Evolutionary conservation across 169 alveolate genomes (phyloP).

Genomic region (Plasmodium chabaudi): DNA sequence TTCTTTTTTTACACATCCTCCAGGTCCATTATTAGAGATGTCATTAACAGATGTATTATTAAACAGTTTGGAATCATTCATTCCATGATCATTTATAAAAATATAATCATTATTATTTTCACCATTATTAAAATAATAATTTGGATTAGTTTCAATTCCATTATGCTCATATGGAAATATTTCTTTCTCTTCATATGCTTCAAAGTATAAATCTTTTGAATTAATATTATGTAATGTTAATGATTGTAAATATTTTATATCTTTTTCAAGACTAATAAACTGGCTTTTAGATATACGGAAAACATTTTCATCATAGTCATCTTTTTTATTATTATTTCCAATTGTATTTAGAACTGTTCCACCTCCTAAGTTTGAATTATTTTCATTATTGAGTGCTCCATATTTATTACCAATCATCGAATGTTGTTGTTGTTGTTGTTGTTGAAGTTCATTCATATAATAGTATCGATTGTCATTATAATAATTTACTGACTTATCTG

Average conservation of each 20-base stretch:
- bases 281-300: conserved; percentile 45
- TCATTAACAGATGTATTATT: neutral
- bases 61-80: neutral
- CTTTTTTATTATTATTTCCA: conserved; percentile 3
- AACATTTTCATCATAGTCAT: conserved; percentile 27
- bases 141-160: neutral
- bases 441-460: too few species aligned
- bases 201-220: conserved; percentile 39
- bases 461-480: too few species aligned
- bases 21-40: neutral
- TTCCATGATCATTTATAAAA: neutral
- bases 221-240: conserved; percentile 30
- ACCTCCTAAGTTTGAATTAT: too few species aligned
- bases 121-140: too few species aligned
- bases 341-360: too few species aligned
- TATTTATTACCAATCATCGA: too few species aligned
- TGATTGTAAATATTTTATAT: conserved; percentile 47
- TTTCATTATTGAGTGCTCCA: too few species aligned
- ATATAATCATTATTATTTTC: too few species aligned
- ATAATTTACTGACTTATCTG: too few species aligned
- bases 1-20: conserved; percentile 9
- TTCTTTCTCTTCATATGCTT: conserved; percentile 43
- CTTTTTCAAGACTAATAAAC: conserved; percentile 42
- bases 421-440: too few species aligned
- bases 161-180: neutral